phyloP scores from a whole-genome alignment of 345 rosid genomes.

The Salix udensis region DNA sequence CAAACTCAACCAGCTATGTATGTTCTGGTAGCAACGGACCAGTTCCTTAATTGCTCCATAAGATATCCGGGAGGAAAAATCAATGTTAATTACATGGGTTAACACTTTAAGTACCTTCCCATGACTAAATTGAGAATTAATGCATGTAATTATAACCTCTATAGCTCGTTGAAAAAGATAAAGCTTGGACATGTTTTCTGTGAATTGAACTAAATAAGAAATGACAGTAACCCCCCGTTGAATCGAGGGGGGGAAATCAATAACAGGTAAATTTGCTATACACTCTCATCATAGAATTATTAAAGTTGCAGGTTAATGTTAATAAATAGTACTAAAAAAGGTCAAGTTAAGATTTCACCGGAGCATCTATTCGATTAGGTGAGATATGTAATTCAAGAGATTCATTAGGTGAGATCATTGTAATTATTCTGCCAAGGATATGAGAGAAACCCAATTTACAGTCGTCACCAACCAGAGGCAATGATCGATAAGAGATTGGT shows the following conservation, averaged over 20 bases:
- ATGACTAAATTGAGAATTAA: too few species aligned
- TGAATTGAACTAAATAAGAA: too few species aligned
- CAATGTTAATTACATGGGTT: too few species aligned
- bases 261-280: not conserved
- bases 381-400: not conserved
- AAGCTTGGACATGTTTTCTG: too few species aligned
- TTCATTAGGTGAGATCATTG: constrained; percentile 1
- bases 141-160: too few species aligned
- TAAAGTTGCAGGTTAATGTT: not conserved
- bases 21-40: too few species aligned
- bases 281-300: not conserved
- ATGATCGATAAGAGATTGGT: not conserved
- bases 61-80: too few species aligned
- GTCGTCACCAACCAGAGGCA: not conserved
- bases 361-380: constrained; percentile 5
- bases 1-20: not conserved
- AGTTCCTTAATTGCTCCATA: too few species aligned
- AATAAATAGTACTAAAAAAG: not conserved
- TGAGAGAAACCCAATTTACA: too few species aligned
- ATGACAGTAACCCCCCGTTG: too few species aligned
- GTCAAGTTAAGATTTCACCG: not conserved
- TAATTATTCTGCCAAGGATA: not conserved
- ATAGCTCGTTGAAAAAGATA: too few species aligned
- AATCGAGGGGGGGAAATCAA: not conserved
- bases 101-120: too few species aligned